Percentiles rank a stretch among this genome's conserved stretches.
phyloP scores from a whole-genome alignment of 352 stramenopile genomes.

The Phytophthora foliorum region DNA sequence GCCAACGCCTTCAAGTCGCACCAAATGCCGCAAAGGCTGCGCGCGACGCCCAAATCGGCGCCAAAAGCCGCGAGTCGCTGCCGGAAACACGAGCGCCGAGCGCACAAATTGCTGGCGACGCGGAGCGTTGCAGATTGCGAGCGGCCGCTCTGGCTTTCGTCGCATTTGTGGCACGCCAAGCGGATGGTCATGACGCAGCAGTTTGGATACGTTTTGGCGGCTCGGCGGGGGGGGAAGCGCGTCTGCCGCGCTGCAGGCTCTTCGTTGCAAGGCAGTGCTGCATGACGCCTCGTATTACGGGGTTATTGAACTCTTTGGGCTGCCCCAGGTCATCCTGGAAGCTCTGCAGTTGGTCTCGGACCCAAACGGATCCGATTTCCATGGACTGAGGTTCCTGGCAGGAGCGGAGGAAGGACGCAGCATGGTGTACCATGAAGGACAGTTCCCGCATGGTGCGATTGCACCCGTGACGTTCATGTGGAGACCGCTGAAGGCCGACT shows the following conservation, averaged over 20 bases:
- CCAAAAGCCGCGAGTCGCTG: slow-evolving; percentile 33
- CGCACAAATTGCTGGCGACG: slow-evolving; percentile 50
- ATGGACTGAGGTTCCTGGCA: slow-evolving; percentile 62
- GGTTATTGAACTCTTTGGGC: slow-evolving; percentile 71
- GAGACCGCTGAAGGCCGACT: slow-evolving; percentile 58
- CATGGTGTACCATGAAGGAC: slow-evolving; percentile 60
- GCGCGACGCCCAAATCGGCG: slow-evolving; percentile 23
- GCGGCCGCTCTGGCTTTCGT: slow-evolving; percentile 60
- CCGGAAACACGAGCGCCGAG: slow-evolving; percentile 70
- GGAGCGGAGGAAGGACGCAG: slow-evolving; percentile 59
- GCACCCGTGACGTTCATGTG: slow-evolving; percentile 81
- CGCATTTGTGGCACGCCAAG: slow-evolving; percentile 83
- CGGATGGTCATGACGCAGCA: slow-evolving; percentile 71
- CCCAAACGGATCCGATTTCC: slow-evolving; percentile 67
- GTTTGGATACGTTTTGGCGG: slow-evolving; percentile 61
- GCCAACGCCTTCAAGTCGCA: slow-evolving; percentile 87
- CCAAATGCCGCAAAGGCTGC: slow-evolving; percentile 69
- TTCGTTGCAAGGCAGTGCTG: slow-evolving; percentile 60
- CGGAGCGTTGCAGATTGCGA: not conserved
- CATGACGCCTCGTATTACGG: slow-evolving; percentile 77
- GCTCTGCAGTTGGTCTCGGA: slow-evolving; percentile 74
- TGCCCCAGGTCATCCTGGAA: slow-evolving; percentile 67
- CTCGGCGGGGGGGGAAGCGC: slow-evolving; percentile 69
- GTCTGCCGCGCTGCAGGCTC: slow-evolving; percentile 66
- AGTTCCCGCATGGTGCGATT: slow-evolving; percentile 76